Percentiles rank a stretch among this genome's conserved stretches.
Conservation (phyloP, 73 alveolate species). For the Durusdinium trenchii region DNA sequence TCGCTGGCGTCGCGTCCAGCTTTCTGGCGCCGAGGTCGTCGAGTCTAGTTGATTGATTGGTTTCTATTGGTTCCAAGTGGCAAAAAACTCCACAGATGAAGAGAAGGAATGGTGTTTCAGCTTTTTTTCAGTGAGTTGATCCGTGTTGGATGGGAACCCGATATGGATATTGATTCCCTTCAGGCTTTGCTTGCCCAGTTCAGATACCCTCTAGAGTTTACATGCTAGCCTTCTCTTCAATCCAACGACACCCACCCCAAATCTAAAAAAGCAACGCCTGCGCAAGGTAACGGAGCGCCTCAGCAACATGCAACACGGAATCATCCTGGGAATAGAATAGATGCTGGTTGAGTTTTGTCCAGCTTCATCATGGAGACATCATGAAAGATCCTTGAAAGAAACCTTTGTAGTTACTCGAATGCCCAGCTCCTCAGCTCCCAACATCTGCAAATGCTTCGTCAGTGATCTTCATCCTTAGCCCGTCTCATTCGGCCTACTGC, state of each 20-base stretch:
- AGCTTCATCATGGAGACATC: background rate
- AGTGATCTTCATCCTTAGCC: constrained; percentile 74
- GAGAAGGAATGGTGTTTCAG: too few relatives aligned
- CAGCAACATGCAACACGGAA: background rate
- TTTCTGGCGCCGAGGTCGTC: background rate
- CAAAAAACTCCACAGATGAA: too few relatives aligned
- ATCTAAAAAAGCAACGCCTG: too few relatives aligned
- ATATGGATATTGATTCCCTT: too few relatives aligned
- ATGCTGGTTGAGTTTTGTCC: background rate
- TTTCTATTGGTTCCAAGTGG: too few relatives aligned
- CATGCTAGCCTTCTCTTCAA: too few relatives aligned
- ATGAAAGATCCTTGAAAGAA: background rate
- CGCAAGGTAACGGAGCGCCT: constrained; percentile 56
- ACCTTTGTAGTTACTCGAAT: background rate
- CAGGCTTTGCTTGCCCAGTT: too few relatives aligned
- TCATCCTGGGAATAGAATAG: background rate
- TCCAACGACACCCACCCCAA: too few relatives aligned
- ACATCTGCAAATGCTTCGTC: constrained; percentile 88
- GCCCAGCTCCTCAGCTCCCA: background rate
- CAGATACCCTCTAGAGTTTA: too few relatives aligned
- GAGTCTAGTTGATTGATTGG: background rate
- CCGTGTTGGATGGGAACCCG: too few relatives aligned
- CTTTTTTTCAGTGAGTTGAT: too few relatives aligned
- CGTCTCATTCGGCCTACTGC: background rate
- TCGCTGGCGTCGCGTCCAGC: constrained; percentile 56